A percentile compares a stretch with the other conserved stretches of the same genome.
Conservation (phyloP, 2,329 filamentous ascomycete species). For the Fusarium pseudograminearum region DNA sequence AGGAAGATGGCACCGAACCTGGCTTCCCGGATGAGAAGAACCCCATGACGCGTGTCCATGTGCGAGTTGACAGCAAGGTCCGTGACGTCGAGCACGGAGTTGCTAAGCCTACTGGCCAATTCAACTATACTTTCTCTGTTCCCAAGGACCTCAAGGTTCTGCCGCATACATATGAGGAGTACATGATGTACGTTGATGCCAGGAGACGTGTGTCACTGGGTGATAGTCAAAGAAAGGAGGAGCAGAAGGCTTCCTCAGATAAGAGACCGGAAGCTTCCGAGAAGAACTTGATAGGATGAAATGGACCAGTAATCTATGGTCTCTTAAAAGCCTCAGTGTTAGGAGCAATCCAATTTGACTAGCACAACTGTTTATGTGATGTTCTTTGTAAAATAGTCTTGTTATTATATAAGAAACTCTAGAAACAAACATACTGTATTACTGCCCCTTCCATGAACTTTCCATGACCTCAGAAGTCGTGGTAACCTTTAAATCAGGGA, state of each 20-base stretch:
- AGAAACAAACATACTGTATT: neutral
- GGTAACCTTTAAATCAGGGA: conserved; percentile 28
- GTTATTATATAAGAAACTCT: neutral
- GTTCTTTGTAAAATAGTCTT: neutral
- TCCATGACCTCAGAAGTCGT: conserved; percentile 38
- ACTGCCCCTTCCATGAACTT: conserved; percentile 21
- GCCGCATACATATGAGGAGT: conserved; percentile 49
- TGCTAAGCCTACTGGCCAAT: conserved; percentile 48
- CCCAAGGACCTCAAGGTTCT: conserved; percentile 47
- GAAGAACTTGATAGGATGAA: conserved; percentile 36
- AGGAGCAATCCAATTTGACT: neutral
- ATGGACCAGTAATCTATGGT: neutral
- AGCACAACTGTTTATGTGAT: neutral
- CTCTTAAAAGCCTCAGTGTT: fast-evolving
- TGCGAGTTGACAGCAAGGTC: conserved; percentile 50
- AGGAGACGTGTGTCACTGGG: conserved; percentile 45
- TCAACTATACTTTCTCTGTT: conserved; percentile 51
- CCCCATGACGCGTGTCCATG: conserved; percentile 47
- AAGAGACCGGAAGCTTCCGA: conserved; percentile 16
- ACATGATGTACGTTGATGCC: conserved; percentile 50
- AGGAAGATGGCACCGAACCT: conserved; percentile 48
- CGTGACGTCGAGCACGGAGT: conserved; percentile 49
- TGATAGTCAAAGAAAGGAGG: conserved; percentile 38
- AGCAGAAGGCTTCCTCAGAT: conserved; percentile 6
- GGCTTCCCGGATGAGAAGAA: conserved; percentile 35